Evolutionary conservation across 108 stramenopile genomes (phyloP).

Genomic region (Cyclotella baltica): DNA sequence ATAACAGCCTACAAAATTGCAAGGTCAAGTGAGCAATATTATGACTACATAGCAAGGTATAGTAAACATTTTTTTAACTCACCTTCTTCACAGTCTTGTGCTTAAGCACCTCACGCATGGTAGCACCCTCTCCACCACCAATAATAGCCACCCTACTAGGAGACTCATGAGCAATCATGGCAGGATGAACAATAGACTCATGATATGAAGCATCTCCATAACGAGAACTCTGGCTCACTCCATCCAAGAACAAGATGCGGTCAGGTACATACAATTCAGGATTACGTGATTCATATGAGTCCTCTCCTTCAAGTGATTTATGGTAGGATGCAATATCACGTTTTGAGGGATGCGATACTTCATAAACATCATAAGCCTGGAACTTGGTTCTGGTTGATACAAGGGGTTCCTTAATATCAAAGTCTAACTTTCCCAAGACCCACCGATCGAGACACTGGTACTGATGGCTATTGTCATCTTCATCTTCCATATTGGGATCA

Average conservation of each 20-base stretch:
- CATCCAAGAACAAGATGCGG: conserved; percentile 73
- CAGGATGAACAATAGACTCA: conserved; percentile 92
- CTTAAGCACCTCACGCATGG: conserved; percentile 82
- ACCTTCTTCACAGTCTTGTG: conserved; percentile 83
- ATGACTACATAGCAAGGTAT: too few relatives aligned
- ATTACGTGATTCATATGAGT: conserved; percentile 51
- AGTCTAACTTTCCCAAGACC: conserved; percentile 23
- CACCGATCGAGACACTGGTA: conserved; percentile 20
- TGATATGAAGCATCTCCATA: conserved; percentile 80
- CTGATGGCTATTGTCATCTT: conserved; percentile 22
- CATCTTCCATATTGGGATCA: conserved; percentile 23
- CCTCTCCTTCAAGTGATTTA: conserved; percentile 55
- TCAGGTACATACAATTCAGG: conserved; percentile 60
- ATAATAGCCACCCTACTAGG: conserved; percentile 92
- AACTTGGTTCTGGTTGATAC: conserved; percentile 53
- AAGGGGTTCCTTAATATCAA: conserved; percentile 35
- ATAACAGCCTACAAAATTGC: conserved; percentile 54
- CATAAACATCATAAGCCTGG: conserved; percentile 74
- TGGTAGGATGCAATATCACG: conserved; percentile 45
- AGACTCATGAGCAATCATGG: conserved; percentile 88
- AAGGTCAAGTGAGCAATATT: neutral
- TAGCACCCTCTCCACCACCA: conserved; percentile 93
- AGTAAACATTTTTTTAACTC: too few relatives aligned
- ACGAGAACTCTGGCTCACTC: conserved; percentile 62
- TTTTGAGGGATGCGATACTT: conserved; percentile 55